Evolutionary conservation across 805 yeast genomes (phyloP), one percentile per base, ranked within the genome.

Genomic region (Candida ficus): DNA sequence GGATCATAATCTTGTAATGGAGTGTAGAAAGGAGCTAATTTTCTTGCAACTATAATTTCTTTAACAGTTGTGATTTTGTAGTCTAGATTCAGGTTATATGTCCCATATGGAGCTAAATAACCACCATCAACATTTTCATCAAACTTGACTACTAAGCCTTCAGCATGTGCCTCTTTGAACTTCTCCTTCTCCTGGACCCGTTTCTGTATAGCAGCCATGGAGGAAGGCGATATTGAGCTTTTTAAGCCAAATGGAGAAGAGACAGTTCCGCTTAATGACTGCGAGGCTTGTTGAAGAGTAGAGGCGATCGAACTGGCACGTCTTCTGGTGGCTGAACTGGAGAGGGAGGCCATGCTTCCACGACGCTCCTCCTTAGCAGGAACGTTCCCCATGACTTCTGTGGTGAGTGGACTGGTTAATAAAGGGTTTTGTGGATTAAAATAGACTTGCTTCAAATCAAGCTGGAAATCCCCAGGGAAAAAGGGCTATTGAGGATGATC

Each of bases 121-220:
- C 99, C 99, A 16, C 99, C 99, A 63, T 93, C 98, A 13, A 91
- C 95, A 47, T 68, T 76, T 54, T 87, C 95, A 29, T 68, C 68
- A 52, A 61, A 73, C 45, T 72, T 67, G 3, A 84, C 87, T 18
- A 84, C 64, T 39, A 84, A 63, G 19, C 78, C 72, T 46, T 64
- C 51, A 39, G 75, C 75, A 50, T 79, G 87, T 14, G 62, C 61
- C 45, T 79, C 84, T 41, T 71, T 71, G 37, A 59, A 58, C 37
- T 56, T 58, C 43, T 74, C 80, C 53, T 74, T 76, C 29, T 83
- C 90, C 35, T 65, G 74, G n/a, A 14, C 20, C 14, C 31, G 34
- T n/a, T 29, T 36, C 10, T 34, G 37, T 3, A 29, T 19, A 8
- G 19, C 21, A 7, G 36, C 22, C 7, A 26, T 25, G 13, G 41